Conservation (phyloP, 2,329 filamentous ascomycete genomes). For the Botryotinia globosa region DNA sequence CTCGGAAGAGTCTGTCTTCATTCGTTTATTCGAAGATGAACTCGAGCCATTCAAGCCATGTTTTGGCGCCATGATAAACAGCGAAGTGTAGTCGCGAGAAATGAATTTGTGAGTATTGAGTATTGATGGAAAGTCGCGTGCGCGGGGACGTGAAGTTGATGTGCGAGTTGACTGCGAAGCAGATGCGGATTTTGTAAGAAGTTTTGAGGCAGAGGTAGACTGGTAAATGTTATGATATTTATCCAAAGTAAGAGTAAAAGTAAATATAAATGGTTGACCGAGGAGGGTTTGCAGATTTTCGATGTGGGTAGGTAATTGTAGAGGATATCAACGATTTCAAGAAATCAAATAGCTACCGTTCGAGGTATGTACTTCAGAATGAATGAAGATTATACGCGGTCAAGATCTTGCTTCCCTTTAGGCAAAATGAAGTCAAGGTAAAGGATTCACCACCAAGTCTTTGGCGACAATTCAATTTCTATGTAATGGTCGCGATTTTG, state of each 20-base stretch:
- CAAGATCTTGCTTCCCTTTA: background rate
- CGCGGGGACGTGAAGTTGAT: background rate
- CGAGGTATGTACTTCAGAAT: background rate
- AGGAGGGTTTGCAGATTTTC: background rate
- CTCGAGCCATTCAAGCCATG: conserved; percentile 25
- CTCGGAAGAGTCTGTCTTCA: conserved; percentile 25
- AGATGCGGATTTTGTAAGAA: background rate
- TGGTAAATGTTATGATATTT: background rate
- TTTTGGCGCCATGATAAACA: conserved; percentile 34
- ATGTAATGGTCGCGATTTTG: background rate
- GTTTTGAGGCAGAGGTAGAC: background rate
- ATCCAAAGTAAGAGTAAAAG: background rate
- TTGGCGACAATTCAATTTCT: background rate
- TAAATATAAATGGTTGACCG: background rate
- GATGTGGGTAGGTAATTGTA: background rate
- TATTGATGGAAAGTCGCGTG: background rate
- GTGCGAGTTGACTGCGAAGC: background rate
- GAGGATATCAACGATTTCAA: background rate
- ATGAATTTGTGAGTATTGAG: background rate
- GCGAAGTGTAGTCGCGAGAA: background rate
- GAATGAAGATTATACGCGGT: background rate
- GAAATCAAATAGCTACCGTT: background rate
- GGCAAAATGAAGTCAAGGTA: background rate
- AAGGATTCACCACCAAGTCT: no score
- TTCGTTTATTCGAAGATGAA: conserved; percentile 28